Evolutionary conservation across 345 rosid species (phyloP).

Genomic region (Lumnitzera racemosa): DNA sequence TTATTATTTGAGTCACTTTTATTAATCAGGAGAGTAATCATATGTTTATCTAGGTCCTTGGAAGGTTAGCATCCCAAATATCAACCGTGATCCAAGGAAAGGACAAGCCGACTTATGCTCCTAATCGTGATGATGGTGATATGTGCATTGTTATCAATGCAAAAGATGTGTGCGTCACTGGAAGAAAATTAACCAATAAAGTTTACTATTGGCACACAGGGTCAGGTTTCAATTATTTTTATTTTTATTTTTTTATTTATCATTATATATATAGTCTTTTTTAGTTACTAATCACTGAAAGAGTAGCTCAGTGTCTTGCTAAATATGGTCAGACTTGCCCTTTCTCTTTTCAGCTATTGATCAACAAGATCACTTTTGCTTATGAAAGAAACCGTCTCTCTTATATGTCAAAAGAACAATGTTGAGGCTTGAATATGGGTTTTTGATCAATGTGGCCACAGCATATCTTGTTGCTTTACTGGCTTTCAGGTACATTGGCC

Average conservation of each 20-base stretch:
- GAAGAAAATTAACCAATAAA: conserved; percentile 90
- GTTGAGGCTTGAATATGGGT: too few species aligned
- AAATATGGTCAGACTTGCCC: too few species aligned
- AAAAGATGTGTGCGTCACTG: conserved; percentile 75
- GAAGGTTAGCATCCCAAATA: conserved; percentile 92
- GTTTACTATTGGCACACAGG: conserved; percentile 93
- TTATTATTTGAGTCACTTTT: not conserved
- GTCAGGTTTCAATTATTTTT: conserved; percentile 28
- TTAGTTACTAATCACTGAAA: too few species aligned
- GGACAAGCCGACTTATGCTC: conserved; percentile 90
- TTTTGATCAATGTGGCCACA: too few species aligned
- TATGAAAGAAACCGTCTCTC: too few species aligned
- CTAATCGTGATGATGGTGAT: conserved; percentile 91
- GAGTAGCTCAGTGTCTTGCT: too few species aligned
- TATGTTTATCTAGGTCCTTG: conserved; percentile 56
- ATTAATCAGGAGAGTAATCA: not conserved
- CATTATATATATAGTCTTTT: not conserved
- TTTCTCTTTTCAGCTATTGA: too few species aligned
- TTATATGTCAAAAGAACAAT: too few species aligned
- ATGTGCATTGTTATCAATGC: conserved; percentile 97
- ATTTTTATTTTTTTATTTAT: not conserved
- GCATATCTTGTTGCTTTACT: not conserved
- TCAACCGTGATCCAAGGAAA: conserved; percentile 91
- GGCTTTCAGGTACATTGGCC: conserved; percentile 61
- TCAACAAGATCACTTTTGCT: too few species aligned